Base-by-base conservation (phyloP, 2,329 filamentous ascomycete species). In the Fusarium sp. region DNA sequence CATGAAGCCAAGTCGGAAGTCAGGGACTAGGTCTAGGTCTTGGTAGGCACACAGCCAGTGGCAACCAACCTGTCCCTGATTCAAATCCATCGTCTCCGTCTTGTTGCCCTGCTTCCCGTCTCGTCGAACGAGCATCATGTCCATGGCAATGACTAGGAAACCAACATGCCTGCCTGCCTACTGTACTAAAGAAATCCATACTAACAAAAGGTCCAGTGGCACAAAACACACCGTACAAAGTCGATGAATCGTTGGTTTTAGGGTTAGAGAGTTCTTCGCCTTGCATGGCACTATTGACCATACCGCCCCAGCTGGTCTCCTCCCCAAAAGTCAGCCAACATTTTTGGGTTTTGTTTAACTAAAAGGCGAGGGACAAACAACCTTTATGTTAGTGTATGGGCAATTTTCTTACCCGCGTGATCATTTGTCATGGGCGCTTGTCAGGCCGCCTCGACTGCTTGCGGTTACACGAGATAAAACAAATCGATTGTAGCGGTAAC, bases 261-360 rank as follows among this genome's bases (percentile, higher is more conserved):
- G 52, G 64, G 58, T 70, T 65, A 57, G 54, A 46, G 48, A 46
- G 53, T 39, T 53, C 46, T 64, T 65, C 59, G 65, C 58, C 61
- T 69, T 72, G 68, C 63, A 74, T 73, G 61, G 52, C 68, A 70
- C 72, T 70, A 74, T 72, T 60, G 50, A 54, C 67, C 58, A 63
- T 71, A 31, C 62, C 62, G 65, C 60, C 57, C 45, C 39, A 46
- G 46, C 62, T 54, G 62, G 51, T 58, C 48, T 46, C 31, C 42
- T 48, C 43, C 46, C 41, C 51, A 58, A 53, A 55, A 55, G 25
- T 30, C 44, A 56, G 48, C 44, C 45, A 44, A 58, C 16, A 39
- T 46, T 53, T 62, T 72, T 73, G 61, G 70, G 55, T 59, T 73
- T 67, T 62, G 57, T 65, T 66, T 52, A 50, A 51, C 28, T 46